Evolutionary conservation across 805 yeast species (phyloP).

Genomic region (Barnettozyma sp.): DNA sequence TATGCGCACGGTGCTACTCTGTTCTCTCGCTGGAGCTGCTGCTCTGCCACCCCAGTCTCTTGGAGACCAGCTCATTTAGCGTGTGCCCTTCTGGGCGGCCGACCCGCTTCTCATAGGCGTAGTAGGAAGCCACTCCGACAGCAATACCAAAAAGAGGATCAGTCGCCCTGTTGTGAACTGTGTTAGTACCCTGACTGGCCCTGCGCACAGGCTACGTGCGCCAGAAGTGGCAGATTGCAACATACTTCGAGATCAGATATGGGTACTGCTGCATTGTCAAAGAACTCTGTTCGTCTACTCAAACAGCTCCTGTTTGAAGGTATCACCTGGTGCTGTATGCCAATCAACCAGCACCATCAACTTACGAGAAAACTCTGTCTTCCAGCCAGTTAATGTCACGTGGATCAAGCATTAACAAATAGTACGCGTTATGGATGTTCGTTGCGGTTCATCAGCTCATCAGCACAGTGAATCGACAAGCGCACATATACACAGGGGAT

Average conservation of each 20-base stretch:
- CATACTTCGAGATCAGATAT: slow-evolving; percentile 24
- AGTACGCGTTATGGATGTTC: too few relatives aligned
- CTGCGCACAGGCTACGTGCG: background rate
- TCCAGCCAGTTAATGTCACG: too few relatives aligned
- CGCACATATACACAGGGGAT: too few relatives aligned
- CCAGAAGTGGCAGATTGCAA: too few relatives aligned
- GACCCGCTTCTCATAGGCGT: slow-evolving; percentile 51
- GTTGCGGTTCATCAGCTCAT: too few relatives aligned
- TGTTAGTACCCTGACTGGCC: background rate
- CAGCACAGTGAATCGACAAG: too few relatives aligned
- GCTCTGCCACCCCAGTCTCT: slow-evolving; percentile 22
- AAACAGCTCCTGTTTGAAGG: too few relatives aligned
- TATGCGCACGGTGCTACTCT: background rate
- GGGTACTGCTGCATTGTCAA: slow-evolving; percentile 13
- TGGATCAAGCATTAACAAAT: too few relatives aligned
- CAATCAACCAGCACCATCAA: too few relatives aligned
- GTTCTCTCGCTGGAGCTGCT: background rate
- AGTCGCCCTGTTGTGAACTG: slow-evolving; percentile 30
- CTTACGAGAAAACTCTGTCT: too few relatives aligned
- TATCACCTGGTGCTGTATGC: too few relatives aligned
- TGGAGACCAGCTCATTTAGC: slow-evolving; percentile 43
- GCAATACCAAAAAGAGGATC: slow-evolving; percentile 63
- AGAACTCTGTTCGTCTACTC: too few relatives aligned
- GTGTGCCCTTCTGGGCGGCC: slow-evolving; percentile 55
- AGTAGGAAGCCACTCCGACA: slow-evolving; percentile 59